Conservation (phyloP, 208 protist genomes). For the Leishmania guyanensis region DNA sequence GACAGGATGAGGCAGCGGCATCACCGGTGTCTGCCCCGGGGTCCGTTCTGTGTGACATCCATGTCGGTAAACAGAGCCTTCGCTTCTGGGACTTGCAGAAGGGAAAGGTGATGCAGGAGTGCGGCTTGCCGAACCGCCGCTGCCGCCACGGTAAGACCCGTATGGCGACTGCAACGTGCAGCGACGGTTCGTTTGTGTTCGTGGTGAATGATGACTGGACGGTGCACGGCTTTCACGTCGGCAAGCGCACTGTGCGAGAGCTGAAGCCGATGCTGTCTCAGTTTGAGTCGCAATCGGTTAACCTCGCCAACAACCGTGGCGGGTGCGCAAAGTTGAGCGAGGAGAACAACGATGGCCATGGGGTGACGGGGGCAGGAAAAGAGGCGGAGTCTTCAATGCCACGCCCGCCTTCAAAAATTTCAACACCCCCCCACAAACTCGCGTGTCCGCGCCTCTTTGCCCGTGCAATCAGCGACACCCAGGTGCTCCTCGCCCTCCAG, state of each 20-base stretch:
- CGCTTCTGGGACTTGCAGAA: slow-evolving; percentile 66
- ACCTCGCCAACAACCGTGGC: neutral
- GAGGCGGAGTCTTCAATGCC: neutral
- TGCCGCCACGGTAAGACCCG: slow-evolving; percentile 35
- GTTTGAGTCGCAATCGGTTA: slow-evolving; percentile 36
- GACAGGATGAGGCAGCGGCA: slow-evolving; percentile 10
- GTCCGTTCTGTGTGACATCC: slow-evolving; percentile 17
- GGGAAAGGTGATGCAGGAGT: slow-evolving; percentile 40
- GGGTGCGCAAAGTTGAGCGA: neutral
- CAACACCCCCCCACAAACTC: neutral
- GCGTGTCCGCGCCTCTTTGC: slow-evolving; percentile 12
- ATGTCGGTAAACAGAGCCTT: slow-evolving; percentile 16
- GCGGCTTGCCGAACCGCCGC: slow-evolving; percentile 37
- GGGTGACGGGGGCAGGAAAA: neutral
- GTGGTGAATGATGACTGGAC: slow-evolving; percentile 66
- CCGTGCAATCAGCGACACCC: slow-evolving; percentile 22
- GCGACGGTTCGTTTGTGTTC: slow-evolving; percentile 70
- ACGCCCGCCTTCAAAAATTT: neutral
- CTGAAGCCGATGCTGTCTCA: slow-evolving; percentile 47
- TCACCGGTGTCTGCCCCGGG: slow-evolving; percentile 13
- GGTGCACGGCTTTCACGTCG: slow-evolving; percentile 63
- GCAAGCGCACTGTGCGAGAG: slow-evolving; percentile 37
- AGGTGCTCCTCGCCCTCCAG: slow-evolving; percentile 38
- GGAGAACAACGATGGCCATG: neutral
- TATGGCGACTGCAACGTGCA: slow-evolving; percentile 23